Percentiles rank a stretch among this genome's conserved stretches.
Conservation (phyloP, 129 eudicot genomes). For the Heracleum sosnowskyi region DNA sequence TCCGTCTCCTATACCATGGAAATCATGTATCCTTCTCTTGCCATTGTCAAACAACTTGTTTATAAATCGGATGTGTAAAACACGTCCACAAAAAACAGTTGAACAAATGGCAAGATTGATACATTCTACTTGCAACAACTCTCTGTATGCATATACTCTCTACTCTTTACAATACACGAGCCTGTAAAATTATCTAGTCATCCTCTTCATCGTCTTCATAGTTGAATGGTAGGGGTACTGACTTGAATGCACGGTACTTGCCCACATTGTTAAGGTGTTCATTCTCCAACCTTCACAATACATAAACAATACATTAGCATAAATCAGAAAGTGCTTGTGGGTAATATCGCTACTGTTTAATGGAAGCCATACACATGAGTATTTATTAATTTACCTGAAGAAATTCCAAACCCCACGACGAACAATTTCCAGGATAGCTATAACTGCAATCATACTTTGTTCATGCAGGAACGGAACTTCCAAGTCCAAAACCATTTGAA, state of each 20-base stretch:
- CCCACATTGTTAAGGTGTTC: slow-evolving; percentile 22
- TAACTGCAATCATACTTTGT: slow-evolving; percentile 3
- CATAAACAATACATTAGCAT: neutral
- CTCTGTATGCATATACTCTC: neutral
- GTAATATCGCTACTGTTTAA: too few species aligned
- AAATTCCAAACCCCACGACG: slow-evolving; percentile 20
- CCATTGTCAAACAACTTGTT: neutral
- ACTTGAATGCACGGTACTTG: slow-evolving; percentile 34
- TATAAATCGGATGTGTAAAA: neutral
- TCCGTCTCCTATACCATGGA: neutral
- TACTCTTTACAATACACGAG: neutral
- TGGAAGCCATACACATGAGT: neutral
- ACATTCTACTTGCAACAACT: neutral
- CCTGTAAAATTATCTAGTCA: slow-evolving; percentile 3
- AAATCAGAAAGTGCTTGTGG: too few species aligned
- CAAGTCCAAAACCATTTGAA: slow-evolving; percentile 12
- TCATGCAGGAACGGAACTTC: slow-evolving; percentile 7
- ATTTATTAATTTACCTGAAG: slow-evolving; percentile 14
- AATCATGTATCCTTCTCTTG: neutral
- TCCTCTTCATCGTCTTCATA: slow-evolving; percentile 26
- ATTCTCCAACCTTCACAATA: slow-evolving; percentile 15
- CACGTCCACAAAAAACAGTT: neutral
- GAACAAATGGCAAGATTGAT: neutral
- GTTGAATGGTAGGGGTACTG: slow-evolving; percentile 36
- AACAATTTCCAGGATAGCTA: slow-evolving; percentile 17